These are phyloP conservation scores for Phytophthora ramorum DNA, from an alignment of 352 stramenopile species.

Conservation along the genomic window DNA sequence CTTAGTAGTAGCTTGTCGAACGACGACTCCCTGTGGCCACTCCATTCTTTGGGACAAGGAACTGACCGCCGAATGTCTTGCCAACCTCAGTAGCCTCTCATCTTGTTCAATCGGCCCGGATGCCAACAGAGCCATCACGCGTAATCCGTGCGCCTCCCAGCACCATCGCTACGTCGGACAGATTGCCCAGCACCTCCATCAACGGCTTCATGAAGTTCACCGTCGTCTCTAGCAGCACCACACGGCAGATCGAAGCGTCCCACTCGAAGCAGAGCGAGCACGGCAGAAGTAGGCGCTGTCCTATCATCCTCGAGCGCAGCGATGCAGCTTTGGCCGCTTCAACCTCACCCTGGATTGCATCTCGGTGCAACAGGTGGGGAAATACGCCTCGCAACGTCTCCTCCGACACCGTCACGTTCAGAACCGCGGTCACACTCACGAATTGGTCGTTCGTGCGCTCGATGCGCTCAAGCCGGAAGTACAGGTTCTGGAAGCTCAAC, in stretches of 20 bases:
- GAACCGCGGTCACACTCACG: slow-evolving; percentile 10
- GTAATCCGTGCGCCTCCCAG: slow-evolving; percentile 17
- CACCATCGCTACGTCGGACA: slow-evolving; percentile 12
- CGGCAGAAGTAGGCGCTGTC: slow-evolving; percentile 1
- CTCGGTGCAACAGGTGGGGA: slow-evolving; percentile 6
- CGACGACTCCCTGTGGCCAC: too few species aligned
- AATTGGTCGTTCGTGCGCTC: slow-evolving; percentile 13
- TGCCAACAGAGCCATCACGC: slow-evolving; percentile 1
- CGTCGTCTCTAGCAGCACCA: slow-evolving; percentile 4
- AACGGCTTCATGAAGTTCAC: slow-evolving; percentile 20
- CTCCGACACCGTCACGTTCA: slow-evolving; percentile 5
- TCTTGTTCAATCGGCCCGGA: not conserved
- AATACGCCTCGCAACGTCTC: slow-evolving; percentile 18
- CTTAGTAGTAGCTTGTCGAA: too few species aligned
- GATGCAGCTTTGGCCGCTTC: not conserved
- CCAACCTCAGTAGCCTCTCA: too few species aligned
- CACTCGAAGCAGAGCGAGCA: slow-evolving; percentile 23
- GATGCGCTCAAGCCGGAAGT: slow-evolving; percentile 24
- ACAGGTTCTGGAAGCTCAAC: slow-evolving; percentile 29
- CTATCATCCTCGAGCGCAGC: slow-evolving; percentile 14
- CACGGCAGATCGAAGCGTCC: not conserved
- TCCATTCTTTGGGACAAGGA: too few species aligned
- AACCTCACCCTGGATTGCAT: not conserved
- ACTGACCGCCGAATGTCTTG: too few species aligned
- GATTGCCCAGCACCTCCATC: not conserved